phyloP scores from a whole-genome alignment of 1,284 basidiomycete species.

The Fomitopsis pinicola region DNA sequence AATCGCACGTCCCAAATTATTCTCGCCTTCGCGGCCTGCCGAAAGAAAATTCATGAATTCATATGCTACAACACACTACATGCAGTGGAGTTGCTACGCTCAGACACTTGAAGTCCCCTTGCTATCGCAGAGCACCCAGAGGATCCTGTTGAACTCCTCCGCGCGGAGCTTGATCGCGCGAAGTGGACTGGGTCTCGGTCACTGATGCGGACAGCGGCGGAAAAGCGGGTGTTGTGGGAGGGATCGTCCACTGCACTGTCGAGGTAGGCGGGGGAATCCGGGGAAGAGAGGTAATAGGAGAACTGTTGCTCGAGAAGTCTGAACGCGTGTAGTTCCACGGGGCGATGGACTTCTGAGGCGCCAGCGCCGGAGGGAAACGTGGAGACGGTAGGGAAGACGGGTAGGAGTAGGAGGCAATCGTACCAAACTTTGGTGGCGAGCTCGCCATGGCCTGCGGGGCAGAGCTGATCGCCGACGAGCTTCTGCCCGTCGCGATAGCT shows the following conservation, averaged over 20 bases:
- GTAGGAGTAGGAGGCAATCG: neutral
- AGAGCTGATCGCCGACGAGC: slow-evolving; percentile 11
- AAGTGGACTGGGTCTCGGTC: slow-evolving; percentile 19
- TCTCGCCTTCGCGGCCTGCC: neutral
- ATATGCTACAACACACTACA: neutral
- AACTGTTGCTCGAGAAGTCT: slow-evolving; percentile 36
- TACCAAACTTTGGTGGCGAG: slow-evolving; percentile 7
- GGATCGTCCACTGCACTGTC: slow-evolving; percentile 25
- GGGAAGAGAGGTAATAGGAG: slow-evolving; percentile 27
- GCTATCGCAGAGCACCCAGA: slow-evolving; percentile 48
- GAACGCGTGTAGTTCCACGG: slow-evolving; percentile 56
- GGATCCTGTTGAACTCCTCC: slow-evolving; percentile 48
- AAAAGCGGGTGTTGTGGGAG: slow-evolving; percentile 13
- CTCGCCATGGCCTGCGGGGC: slow-evolving; percentile 8
- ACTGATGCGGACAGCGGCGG: slow-evolving; percentile 15
- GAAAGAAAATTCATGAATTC: neutral
- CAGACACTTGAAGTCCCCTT: too few relatives aligned
- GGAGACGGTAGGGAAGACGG: neutral
- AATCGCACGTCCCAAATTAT: slow-evolving; percentile 2
- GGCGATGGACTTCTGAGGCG: slow-evolving; percentile 26
- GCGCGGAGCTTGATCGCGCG: slow-evolving; percentile 32
- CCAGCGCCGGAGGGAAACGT: slow-evolving; percentile 6
- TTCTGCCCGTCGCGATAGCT: slow-evolving; percentile 11
- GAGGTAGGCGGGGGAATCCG: slow-evolving; percentile 38
- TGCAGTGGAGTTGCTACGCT: neutral